Evolutionary conservation across 352 stramenopile genomes (phyloP).

Genomic region (Phytophthora pistaciae): DNA sequence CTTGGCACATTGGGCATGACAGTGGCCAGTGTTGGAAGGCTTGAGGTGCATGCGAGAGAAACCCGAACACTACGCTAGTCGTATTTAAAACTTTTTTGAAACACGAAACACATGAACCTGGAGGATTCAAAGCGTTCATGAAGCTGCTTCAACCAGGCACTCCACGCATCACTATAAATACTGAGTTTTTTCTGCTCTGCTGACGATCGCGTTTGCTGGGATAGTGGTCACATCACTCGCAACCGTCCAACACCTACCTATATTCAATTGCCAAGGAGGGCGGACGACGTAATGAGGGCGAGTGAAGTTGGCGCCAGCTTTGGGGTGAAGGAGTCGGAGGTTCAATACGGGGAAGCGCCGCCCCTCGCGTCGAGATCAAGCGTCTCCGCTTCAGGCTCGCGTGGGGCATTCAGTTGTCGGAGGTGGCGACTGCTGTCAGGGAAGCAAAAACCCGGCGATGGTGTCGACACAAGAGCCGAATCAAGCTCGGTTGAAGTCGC

Average conservation of each 20-base stretch:
- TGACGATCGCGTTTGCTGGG: not conserved
- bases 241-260: not conserved
- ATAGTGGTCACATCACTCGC: constrained; percentile 1
- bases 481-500: not conserved
- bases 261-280: not conserved
- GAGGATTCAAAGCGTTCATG: not conserved
- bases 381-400: constrained; percentile 29
- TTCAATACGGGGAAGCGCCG: constrained; percentile 22
- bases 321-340: constrained; percentile 25
- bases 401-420: constrained; percentile 51
- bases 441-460: constrained; percentile 14
- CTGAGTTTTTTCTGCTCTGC: not conserved
- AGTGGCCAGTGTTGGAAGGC: not conserved
- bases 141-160: not conserved
- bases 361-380: constrained; percentile 9
- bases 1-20: not conserved
- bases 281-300: constrained; percentile 7
- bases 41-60: not conserved
- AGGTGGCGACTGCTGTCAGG: constrained; percentile 50
- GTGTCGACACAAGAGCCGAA: constrained; percentile 1
- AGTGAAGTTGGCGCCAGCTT: constrained; percentile 13
- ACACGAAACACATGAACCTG: constrained; percentile 34
- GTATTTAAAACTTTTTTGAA: constrained; percentile 43
- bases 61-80: constrained; percentile 31
- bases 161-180: constrained; percentile 25